Evolutionary conservation across 306 rosid genomes (phyloP), one percentile per base, ranked within the genome.

Genomic region (Arachis stenosperma): DNA sequence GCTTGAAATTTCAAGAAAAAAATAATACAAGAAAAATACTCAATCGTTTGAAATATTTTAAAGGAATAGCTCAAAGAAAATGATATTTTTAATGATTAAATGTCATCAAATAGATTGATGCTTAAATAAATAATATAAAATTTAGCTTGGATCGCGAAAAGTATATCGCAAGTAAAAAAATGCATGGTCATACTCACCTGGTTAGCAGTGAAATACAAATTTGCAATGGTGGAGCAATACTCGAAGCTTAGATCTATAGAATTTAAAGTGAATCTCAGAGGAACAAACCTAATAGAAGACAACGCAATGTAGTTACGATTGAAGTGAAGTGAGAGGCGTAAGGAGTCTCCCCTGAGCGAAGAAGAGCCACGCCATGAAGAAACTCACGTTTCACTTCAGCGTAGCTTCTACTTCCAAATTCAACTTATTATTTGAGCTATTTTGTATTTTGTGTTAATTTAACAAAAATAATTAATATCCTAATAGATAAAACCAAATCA

Each of bases 231-330:
- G 29, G 52, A 69, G 54, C 48, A 53, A 61, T 6, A 4, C 42
- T 11, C 22, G 53, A 27, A 47, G 53, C 72, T 78, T 77, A 85
- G 87, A 91, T 88, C 95, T 81, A 62, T 30, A 52, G 4, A 75
- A 64, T 9, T 0, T 4, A 6, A 40, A 8, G 6, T 1, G 71
- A 80, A 85, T 3, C 3, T 30, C 27, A 10, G 42, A 3, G 48
- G 6, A 69, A 77, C 74, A 44, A 40, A 84, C 85, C 83, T 29
- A 74, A 71, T 3, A 37, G 78, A 46, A 44, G 3, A 37, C 75
- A 46, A 44, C 10, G 44, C 64, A 77, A 84, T 77, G 82, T 58
- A 7, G 78, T 2, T 9, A 10, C 69, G 74, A 77, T 67, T 68
- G 12, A 29, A 50, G 55, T 13, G 55, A 50, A 11, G 6, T 50